Base-by-base conservation (phyloP, 257 asterid genomes). In the Cinchona pubescens region DNA sequence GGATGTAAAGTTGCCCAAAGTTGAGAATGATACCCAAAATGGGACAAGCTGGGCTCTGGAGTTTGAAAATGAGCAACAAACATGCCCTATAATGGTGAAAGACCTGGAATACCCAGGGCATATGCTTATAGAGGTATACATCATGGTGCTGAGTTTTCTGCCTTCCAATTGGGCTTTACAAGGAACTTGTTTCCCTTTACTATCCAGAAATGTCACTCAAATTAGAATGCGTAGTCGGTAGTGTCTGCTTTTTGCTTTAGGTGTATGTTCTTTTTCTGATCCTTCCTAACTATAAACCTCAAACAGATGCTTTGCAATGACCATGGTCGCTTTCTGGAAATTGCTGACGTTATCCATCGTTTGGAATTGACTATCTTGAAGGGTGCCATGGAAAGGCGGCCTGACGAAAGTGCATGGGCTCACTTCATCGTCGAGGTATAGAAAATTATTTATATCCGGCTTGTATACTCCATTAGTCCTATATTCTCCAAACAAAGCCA, bases 1-100 rank as follows among this genome's bases (percentile, higher is more conserved):
- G 84, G 77, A 67, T 4, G 58, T 69, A 1, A 76, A 77, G 78
- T 30, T 79, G 40, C 80, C 85, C 42, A 85, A 86, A 82, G 76
- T 73, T 68, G 85, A 82, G 62, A n/a, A 64, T 68, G 70, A 60
- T 56, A 43, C 64, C 73, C 83, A 76, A 76, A 90, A 85, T 18
- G 97, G 98, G 79, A 67, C 90, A 73, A 90, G 97, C 83, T 94
- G 99, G 99, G 98, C 99, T 38, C 58, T 90, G 42, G 98, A 92
- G 46, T 62, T 89, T 70, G 97, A 92, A 76, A 82, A 75, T 11
- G 96, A 79, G 75, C 82, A 81, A 74, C 86, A 86, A 73, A 62
- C 78, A 9, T 92, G 91, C 81, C 98, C 98, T 71, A 90, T 94
- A 64, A 69, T 89, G 43, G 96, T 94, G 69, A 90, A 92, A 86